phyloP scores from a whole-genome alignment of 768 basidiomycete genomes.

The Auricularia auricula-judae region DNA sequence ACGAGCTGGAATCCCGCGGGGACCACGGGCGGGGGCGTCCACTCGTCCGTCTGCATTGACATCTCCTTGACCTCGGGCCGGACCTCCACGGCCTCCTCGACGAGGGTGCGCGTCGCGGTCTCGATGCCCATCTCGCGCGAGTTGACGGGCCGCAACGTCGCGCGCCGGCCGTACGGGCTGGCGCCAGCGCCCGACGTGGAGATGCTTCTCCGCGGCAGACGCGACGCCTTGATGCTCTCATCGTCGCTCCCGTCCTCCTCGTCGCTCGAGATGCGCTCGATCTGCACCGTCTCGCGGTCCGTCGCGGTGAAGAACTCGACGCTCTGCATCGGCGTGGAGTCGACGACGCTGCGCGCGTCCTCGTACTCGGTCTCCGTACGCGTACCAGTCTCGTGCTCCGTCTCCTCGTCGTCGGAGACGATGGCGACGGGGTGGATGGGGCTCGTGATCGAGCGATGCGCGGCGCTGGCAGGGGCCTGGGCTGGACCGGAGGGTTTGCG shows the following conservation, averaged over 20 bases:
- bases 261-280: conserved; percentile 1
- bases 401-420: conserved; percentile 30
- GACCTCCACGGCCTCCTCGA: conserved; percentile 6
- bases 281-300: conserved; percentile 9
- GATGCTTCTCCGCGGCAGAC: conserved; percentile 23
- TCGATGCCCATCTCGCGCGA: conserved; percentile 15
- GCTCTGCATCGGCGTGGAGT: conserved; percentile 4
- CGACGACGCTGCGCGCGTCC: conserved; percentile 40
- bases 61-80: conserved; percentile 57
- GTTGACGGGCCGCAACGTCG: conserved; percentile 16
- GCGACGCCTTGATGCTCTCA: conserved; percentile 65
- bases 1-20: conserved; percentile 15
- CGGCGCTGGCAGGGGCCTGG: neutral
- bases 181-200: conserved; percentile 12
- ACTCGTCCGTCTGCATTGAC: conserved; percentile 71
- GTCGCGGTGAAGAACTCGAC: conserved; percentile 6
- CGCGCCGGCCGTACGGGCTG: conserved; percentile 10
- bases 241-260: conserved; percentile 42
- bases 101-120: neutral
- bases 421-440: conserved; percentile 24
- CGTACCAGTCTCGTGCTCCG: conserved; percentile 45
- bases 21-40: conserved; percentile 34
- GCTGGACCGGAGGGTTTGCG: neutral
- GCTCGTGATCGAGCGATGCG: neutral
- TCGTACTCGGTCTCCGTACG: conserved; percentile 67